Evolutionary conservation across 345 rosid species (phyloP).

Genomic region (Arabis alpina): DNA sequence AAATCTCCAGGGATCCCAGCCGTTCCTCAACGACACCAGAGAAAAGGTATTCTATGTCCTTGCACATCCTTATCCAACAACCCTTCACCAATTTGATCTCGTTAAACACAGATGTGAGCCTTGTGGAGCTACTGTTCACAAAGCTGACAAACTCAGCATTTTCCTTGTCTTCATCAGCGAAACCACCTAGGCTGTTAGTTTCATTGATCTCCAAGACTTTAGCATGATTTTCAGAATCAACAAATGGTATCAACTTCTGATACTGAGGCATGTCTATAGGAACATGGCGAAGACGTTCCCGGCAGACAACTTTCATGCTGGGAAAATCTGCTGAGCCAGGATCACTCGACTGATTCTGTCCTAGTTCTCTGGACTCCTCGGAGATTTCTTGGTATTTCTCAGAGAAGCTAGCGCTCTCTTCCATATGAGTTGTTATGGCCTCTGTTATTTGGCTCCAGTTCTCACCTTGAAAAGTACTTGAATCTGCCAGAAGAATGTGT

Average conservation of each 20-base stretch:
- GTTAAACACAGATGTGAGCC: constrained; percentile 42
- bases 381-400: constrained; percentile 15
- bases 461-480: constrained; percentile 15
- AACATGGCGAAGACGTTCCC: constrained; percentile 9
- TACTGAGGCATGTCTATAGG: not conserved
- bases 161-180: too few relatives aligned
- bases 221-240: not conserved
- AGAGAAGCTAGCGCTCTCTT: constrained; percentile 13
- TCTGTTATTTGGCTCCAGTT: constrained; percentile 19
- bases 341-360: not conserved
- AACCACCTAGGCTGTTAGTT: constrained; percentile 31
- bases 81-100: constrained; percentile 37
- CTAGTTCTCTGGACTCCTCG: constrained; percentile 1
- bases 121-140: constrained; percentile 36
- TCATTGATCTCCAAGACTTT: constrained; percentile 48
- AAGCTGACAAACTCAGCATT: constrained; percentile 41
- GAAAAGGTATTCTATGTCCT: constrained; percentile 36
- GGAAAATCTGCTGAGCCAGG: not conserved
- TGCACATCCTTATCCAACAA: constrained; percentile 50
- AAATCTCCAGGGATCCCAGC: constrained; percentile 43
- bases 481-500: constrained; percentile 36
- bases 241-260: constrained; percentile 7
- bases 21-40: constrained; percentile 31
- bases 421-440: not conserved
- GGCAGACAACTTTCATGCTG: not conserved